These are phyloP conservation scores for Ogataea siamensis DNA, from an alignment of 805 yeast genomes.

Conservation along the genomic window DNA sequence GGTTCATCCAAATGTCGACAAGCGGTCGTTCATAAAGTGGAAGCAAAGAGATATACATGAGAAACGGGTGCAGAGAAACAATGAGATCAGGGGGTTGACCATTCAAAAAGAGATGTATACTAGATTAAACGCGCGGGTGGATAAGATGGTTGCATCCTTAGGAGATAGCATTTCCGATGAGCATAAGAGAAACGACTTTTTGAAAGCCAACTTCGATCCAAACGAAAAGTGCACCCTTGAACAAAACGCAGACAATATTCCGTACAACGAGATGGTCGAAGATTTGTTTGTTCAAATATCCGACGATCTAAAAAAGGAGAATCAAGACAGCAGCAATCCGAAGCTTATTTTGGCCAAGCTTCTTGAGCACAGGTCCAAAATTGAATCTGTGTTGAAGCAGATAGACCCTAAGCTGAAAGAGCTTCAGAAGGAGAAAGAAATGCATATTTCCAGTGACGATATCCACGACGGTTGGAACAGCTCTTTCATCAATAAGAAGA, in stretches of 20 bases:
- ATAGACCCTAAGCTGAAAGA: constrained; percentile 66
- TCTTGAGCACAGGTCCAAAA: constrained; percentile 64
- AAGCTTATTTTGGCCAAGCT: constrained; percentile 41
- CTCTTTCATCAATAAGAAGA: constrained; percentile 64
- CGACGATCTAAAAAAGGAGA: constrained; percentile 52
- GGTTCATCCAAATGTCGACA: constrained; percentile 98
- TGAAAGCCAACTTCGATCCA: constrained; percentile 55
- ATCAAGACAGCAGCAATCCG: constrained; percentile 43
- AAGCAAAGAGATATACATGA: constrained; percentile 97
- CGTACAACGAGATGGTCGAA: constrained; percentile 90
- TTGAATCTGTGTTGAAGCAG: constrained; percentile 61
- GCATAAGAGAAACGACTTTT: constrained; percentile 37
- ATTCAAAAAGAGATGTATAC: constrained; percentile 80
- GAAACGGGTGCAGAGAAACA: constrained; percentile 75
- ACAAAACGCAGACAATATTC: constrained; percentile 44
- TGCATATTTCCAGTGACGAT: constrained; percentile 86
- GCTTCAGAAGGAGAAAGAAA: constrained; percentile 65
- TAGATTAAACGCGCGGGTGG: constrained; percentile 71
- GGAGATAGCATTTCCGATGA: constrained; percentile 38
- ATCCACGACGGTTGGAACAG: constrained; percentile 89
- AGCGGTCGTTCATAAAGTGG: constrained; percentile 89
- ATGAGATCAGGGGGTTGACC: constrained; percentile 71
- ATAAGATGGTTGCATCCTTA: constrained; percentile 49
- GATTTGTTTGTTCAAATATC: constrained; percentile 78
- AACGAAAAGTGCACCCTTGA: constrained; percentile 48